Base-by-base conservation (phyloP, 2,329 filamentous ascomycete genomes). In the Pseudogymnoascus sp. region DNA sequence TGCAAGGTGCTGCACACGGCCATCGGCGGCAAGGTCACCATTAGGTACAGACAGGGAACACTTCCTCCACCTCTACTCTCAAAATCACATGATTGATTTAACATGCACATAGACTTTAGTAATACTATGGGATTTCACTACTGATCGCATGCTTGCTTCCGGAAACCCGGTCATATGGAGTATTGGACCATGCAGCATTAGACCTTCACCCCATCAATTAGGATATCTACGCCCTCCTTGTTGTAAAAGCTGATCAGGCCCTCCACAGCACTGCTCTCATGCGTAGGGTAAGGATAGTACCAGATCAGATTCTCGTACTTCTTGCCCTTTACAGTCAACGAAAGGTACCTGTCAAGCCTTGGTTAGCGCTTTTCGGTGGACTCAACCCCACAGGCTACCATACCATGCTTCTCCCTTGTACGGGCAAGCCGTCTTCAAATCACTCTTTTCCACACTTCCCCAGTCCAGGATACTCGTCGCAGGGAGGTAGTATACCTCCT, bases 381-480 rank as follows among this genome's bases (percentile, higher is more conserved):
- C n/a, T 5, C n/a, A 40, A 40, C 37, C 13, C 6, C 37, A n/a
- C 17, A 87, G 75, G 60, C 83, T 69, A 65, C 86, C 87, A 65
- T 88, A 89, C 46, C 82, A 77, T 0, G 86, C 86, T 53, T 81
- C 77, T 0, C 86, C 86, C 70, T 89, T 89, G 68, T 89, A 89
- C 1, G 87, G 86, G 70, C 86, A 89, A 56, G 77, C 73, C 0
- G 85, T 59, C 31, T 50, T 29, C 6, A 59, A 26, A 59, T 50
- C 42, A 11, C 61, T 62, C 61, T 62, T 62, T 11, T 59, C 40
- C 10, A 62, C 61, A 11, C n/a, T 19, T 33, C 61, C 61, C 61
- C 61, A 62, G 42, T 62, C 21, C 44, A 62, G 42, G 29, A 62
- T 62, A 35, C 61, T 62, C n/a, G 61, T 62, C 13, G 61, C 61